phyloP scores from a whole-genome alignment of 2,329 filamentous ascomycete genomes.

The Coniella vitis region DNA sequence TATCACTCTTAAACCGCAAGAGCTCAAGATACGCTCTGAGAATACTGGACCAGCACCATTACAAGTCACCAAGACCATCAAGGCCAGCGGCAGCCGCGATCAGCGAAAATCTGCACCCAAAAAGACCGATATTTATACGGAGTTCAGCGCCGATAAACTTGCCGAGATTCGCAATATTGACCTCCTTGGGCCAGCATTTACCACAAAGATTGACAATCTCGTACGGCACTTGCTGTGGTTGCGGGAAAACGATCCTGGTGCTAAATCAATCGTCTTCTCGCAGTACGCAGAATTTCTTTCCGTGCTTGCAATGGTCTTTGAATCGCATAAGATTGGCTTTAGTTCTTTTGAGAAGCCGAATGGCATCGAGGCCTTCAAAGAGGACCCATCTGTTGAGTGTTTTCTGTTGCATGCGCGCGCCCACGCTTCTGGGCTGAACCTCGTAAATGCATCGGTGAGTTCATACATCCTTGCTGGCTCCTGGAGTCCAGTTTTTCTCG shows the following conservation, averaged over 20 bases:
- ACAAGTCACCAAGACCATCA: slow-evolving; percentile 20
- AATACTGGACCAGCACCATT: slow-evolving; percentile 17
- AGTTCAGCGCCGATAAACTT: slow-evolving; percentile 64
- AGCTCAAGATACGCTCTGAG: slow-evolving; percentile 55
- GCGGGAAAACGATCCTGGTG: slow-evolving; percentile 72
- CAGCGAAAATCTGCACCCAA: slow-evolving; percentile 20
- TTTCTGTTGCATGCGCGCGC: slow-evolving; percentile 86
- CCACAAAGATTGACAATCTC: slow-evolving; percentile 83
- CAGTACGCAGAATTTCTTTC: slow-evolving; percentile 74
- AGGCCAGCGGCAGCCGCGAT: slow-evolving; percentile 12
- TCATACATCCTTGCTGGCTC: not conserved
- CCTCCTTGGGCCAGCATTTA: slow-evolving; percentile 66
- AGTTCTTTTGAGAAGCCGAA: slow-evolving; percentile 61
- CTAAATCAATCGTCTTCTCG: slow-evolving; percentile 91
- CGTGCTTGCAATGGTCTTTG: slow-evolving; percentile 65
- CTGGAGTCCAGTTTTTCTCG: not conserved
- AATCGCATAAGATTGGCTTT: slow-evolving; percentile 64
- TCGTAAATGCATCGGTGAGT: slow-evolving; percentile 69
- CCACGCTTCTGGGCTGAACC: slow-evolving; percentile 80
- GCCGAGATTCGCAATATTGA: slow-evolving; percentile 78
- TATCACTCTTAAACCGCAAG: slow-evolving; percentile 74
- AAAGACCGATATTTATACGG: slow-evolving; percentile 61
- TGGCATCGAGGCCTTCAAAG: slow-evolving; percentile 71
- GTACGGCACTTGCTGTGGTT: slow-evolving; percentile 81
- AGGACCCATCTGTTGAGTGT: slow-evolving; percentile 66